Evolutionary conservation across 345 rosid genomes (phyloP).

Genomic region (Eucalyptus leucophloia): DNA sequence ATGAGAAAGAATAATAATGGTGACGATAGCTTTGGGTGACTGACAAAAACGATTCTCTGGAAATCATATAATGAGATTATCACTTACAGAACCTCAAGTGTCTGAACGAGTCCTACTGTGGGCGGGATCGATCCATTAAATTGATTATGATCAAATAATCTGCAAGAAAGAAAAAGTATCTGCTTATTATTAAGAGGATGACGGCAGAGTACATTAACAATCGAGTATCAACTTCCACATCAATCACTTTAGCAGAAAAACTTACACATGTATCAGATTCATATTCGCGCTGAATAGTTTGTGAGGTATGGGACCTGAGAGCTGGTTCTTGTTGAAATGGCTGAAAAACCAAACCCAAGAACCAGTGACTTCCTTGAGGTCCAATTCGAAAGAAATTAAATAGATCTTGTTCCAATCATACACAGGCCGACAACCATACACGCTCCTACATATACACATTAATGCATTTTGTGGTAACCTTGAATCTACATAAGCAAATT

Average conservation of each 20-base stretch:
- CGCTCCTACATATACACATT: background rate
- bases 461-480: background rate
- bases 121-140: constrained; percentile 62
- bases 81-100: constrained; percentile 98
- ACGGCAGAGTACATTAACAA: background rate
- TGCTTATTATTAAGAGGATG: background rate
- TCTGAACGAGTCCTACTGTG: constrained; percentile 54
- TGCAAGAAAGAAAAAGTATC: background rate
- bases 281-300: constrained; percentile 58
- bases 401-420: background rate
- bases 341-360: constrained; percentile 23
- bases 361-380: background rate
- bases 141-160: constrained; percentile 73
- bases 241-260: background rate
- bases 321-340: constrained; percentile 92
- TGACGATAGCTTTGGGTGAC: background rate
- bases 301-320: constrained; percentile 66
- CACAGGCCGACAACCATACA: background rate
- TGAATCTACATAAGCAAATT: background rate
- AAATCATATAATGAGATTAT: background rate
- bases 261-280: constrained; percentile 83
- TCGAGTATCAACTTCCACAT: background rate
- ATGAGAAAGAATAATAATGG: background rate
- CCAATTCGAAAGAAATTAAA: background rate
- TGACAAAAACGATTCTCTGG: background rate